A percentile compares a stretch with the other conserved stretches of the same genome.
These are phyloP conservation scores for Aspergillus glaucus DNA, from an alignment of 2,329 filamentous ascomycete genomes.

Conservation along the genomic window DNA sequence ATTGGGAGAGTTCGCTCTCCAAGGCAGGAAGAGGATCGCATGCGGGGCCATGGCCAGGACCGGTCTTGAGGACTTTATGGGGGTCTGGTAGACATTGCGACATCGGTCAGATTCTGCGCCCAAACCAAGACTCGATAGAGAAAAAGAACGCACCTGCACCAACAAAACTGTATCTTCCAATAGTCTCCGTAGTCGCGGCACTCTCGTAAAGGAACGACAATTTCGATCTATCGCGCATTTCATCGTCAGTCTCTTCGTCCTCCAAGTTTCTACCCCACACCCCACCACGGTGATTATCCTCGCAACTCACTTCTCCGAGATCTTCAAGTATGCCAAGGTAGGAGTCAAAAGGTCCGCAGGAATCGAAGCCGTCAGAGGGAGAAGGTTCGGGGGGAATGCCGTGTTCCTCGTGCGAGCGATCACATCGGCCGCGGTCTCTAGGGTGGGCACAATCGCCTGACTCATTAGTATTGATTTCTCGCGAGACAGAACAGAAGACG, in stretches of 20 bases:
- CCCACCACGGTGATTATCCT: not conserved
- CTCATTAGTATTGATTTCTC: slow-evolving; percentile 4
- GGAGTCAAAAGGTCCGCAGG: slow-evolving; percentile 90
- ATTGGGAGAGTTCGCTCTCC: slow-evolving; percentile 70
- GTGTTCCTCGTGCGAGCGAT: slow-evolving; percentile 47
- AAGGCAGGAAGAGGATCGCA: slow-evolving; percentile 78
- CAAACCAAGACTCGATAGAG: not conserved
- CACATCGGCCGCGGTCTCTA: slow-evolving; percentile 54
- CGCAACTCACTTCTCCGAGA: slow-evolving; percentile 63
- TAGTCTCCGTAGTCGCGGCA: slow-evolving; percentile 81
- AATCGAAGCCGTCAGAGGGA: slow-evolving; percentile 77
- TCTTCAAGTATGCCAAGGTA: slow-evolving; percentile 89
- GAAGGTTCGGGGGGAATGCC: slow-evolving; percentile 63
- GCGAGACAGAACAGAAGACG: slow-evolving; percentile 4
- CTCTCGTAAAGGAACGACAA: slow-evolving; percentile 95
- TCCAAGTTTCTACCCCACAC: not conserved
- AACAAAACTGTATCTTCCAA: slow-evolving; percentile 93
- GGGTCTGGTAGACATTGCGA: slow-evolving; percentile 41
- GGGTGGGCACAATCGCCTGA: slow-evolving; percentile 53
- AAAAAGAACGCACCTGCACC: slow-evolving; percentile 56
- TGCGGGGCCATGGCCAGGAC: slow-evolving; percentile 76
- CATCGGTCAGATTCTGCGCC: slow-evolving; percentile 6
- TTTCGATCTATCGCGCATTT: slow-evolving; percentile 47
- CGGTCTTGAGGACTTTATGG: slow-evolving; percentile 76
- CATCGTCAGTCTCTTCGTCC: slow-evolving; percentile 8